Evolutionary conservation across 768 basidiomycete genomes (phyloP).

Genomic region (Hypholoma fasciculare): DNA sequence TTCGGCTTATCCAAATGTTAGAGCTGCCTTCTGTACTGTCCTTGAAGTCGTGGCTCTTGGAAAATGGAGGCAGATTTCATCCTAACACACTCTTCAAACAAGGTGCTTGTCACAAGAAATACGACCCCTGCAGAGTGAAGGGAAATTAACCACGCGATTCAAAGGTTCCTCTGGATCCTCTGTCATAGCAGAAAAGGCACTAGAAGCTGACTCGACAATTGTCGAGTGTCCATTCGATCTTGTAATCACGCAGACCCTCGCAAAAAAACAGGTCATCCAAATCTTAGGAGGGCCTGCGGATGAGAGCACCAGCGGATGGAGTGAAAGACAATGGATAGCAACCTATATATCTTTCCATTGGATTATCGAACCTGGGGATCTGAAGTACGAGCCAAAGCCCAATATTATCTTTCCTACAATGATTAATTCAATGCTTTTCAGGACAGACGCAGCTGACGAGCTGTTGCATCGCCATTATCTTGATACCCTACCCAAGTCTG

Average conservation of each 20-base stretch:
- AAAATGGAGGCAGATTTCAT: slow-evolving; percentile 53
- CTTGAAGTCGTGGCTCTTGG: slow-evolving; percentile 52
- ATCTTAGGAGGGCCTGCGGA: slow-evolving; percentile 30
- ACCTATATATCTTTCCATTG: slow-evolving; percentile 68
- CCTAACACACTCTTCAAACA: slow-evolving; percentile 39
- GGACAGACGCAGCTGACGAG: slow-evolving; percentile 10
- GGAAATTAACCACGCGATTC: not conserved
- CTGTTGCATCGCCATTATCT: slow-evolving; percentile 64
- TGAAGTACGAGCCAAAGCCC: slow-evolving; percentile 25
- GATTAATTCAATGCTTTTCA: slow-evolving; percentile 10
- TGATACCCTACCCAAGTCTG: slow-evolving; percentile 56
- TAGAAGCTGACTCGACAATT: slow-evolving; percentile 52
- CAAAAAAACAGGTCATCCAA: slow-evolving; percentile 41
- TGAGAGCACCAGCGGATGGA: slow-evolving; percentile 39
- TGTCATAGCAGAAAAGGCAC: slow-evolving; percentile 46
- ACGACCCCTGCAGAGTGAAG: not conserved
- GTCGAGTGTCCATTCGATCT: slow-evolving; percentile 70
- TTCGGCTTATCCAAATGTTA: not conserved
- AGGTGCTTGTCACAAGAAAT: slow-evolving; percentile 34
- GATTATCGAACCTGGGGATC: slow-evolving; percentile 40
- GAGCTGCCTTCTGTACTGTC: slow-evolving; percentile 17
- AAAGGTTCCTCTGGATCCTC: slow-evolving; percentile 45
- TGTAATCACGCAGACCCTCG: slow-evolving; percentile 55
- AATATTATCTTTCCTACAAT: not conserved
- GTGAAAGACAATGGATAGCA: slow-evolving; percentile 68